Evolutionary conservation across 176 grass and related monocot species (phyloP).

Genomic region (sorghum (Sorghum bicolor)): Sorghum_bicolor_NCBIv3 NC_012875.2:60348001-60348500

Average conservation of each 20-base stretch:
- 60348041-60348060: background rate
- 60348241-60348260: conserved; percentile 93
- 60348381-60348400: conserved; percentile 6
- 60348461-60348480: background rate
- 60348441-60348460: conserved; percentile 10
- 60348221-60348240: conserved; percentile 92
- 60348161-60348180: conserved; percentile 63
- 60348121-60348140: conserved; percentile 30
- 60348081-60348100: conserved; percentile 47
- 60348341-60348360: background rate
- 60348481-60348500: conserved; percentile 16
- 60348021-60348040: background rate
- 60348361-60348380: background rate
- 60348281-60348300: background rate
- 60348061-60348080: conserved; percentile 15
- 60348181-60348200: conserved; percentile 90
- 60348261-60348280: background rate
- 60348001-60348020: background rate
- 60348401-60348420: too few relatives aligned
- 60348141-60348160: conserved; percentile 25
- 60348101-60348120: conserved; percentile 25
- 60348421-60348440: too few relatives aligned
- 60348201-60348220: conserved; percentile 62
- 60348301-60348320: background rate
- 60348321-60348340: background rate